These are phyloP conservation scores for Arthrobotrys megalospora DNA, from an alignment of 2,329 filamentous ascomycete genomes.

Conservation along the genomic window DNA sequence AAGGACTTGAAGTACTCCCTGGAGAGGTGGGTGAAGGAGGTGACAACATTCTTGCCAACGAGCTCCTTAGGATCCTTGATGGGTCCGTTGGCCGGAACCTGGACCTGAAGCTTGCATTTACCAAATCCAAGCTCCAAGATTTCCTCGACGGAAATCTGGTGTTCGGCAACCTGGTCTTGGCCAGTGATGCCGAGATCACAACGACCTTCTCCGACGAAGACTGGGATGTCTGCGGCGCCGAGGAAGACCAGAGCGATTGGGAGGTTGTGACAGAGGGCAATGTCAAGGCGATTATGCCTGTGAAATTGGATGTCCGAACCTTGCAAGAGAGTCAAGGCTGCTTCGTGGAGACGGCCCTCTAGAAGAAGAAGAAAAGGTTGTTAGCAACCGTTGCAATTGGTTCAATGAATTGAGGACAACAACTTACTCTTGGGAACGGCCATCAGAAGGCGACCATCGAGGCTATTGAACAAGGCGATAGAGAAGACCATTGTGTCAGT, in stretches of 20 bases:
- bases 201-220: slow-evolving; percentile 93
- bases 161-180: slow-evolving; percentile 81
- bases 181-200: slow-evolving; percentile 97
- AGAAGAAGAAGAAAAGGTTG: neutral
- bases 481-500: slow-evolving; percentile 36
- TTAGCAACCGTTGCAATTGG: slow-evolving; percentile 49
- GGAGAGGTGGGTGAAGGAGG: slow-evolving; percentile 90
- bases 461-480: slow-evolving; percentile 69
- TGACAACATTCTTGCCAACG: slow-evolving; percentile 92
- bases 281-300: slow-evolving; percentile 93
- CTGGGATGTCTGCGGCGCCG: slow-evolving; percentile 95
- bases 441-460: slow-evolving; percentile 87
- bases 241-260: slow-evolving; percentile 97
- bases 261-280: slow-evolving; percentile 96
- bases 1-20: slow-evolving; percentile 86
- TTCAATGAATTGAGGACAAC: slow-evolving; percentile 57
- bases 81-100: slow-evolving; percentile 88
- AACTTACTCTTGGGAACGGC: slow-evolving; percentile 97
- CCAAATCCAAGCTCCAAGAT: slow-evolving; percentile 93
- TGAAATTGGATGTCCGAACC: slow-evolving; percentile 97
- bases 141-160: slow-evolving; percentile 78
- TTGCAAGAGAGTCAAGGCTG: slow-evolving; percentile 88
- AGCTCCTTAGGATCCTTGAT: slow-evolving; percentile 81
- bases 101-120: slow-evolving; percentile 92
- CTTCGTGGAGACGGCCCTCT: slow-evolving; percentile 94